Evolutionary conservation across 2,329 filamentous ascomycete species (phyloP), one percentile per base, ranked within the genome.

Genomic region (Colletotrichum lentis): DNA sequence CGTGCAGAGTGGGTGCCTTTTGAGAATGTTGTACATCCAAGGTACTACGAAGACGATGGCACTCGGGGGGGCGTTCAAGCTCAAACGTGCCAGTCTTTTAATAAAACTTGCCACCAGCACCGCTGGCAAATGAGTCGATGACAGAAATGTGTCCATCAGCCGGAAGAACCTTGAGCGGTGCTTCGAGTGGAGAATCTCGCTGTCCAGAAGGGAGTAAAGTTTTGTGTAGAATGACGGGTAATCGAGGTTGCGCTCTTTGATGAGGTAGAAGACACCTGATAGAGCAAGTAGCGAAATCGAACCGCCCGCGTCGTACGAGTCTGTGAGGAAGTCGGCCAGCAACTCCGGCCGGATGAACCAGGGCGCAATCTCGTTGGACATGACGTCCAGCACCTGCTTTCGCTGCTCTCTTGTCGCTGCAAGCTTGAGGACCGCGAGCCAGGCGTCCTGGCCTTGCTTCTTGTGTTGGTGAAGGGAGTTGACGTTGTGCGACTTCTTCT

Each of bases 241-340:
- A 80, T 99, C 96, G 68, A 99, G 85, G 77, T 99, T 99, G 76
- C 93, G 92, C 76, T 96, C 89, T 71, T 92, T 90, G 73, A 99
- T 98, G 60, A 99, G 86, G 77, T 97, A 96, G 81, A 97, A 99
- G 53, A 99, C 90, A 59, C 96, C 96, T 0, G 93, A 96, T 1
- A 99, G 84, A 1, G 96, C 94, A 22, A 97, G 86, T 5, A 99
- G 84, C 5, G 96, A 95, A 55, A 90, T 93, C 16, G 93, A 91
- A 52, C 96, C 96, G 59, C 95, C 94, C 8, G 90, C 83, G 74
- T 97, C 86, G 81, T 97, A 98, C 37, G 90, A 96, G 80, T 96
- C 93, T n/a, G 94, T 97, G 63, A 99, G 82, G 78, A 98, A 99
- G 81, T 99, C 96, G 85, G 97, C 94, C 41, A 99, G 85, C 47